Evolutionary conservation across 2,329 filamentous ascomycete genomes (phyloP).

Genomic region (Ceratocystis albifundus): DNA sequence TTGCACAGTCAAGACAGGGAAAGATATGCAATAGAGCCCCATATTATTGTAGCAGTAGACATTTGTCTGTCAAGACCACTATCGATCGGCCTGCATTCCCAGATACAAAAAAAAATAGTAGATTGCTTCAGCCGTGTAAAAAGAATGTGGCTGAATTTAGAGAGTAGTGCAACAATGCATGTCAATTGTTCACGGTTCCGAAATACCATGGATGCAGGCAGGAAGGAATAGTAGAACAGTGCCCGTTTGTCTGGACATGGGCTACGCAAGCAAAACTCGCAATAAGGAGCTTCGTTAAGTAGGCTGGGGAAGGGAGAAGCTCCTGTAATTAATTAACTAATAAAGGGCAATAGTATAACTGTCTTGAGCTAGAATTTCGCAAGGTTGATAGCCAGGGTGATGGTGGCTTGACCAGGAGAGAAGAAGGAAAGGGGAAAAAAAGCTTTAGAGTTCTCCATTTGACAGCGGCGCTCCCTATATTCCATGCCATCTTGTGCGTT

Average conservation of each 20-base stretch:
- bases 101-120: no score
- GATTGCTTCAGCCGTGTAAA: not conserved
- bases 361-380: not conserved
- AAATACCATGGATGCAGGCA: not conserved
- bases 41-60: no score
- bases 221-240: not conserved
- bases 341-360: not conserved
- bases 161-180: not conserved
- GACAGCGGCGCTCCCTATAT: not conserved
- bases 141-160: not conserved
- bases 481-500: no score
- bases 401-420: not conserved
- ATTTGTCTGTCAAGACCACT: not conserved
- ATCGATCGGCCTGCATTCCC: not conserved
- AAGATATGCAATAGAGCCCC: not conserved
- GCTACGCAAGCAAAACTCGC: not conserved
- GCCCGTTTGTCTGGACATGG: not conserved
- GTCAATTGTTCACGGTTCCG: not conserved
- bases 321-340: not conserved
- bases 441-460: not conserved
- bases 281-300: not conserved
- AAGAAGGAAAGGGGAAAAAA: not conserved
- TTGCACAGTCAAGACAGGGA: not conserved
- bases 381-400: not conserved
- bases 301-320: not conserved